Base-by-base conservation (phyloP, 768 basidiomycete species). In the Trametes elegans region DNA sequence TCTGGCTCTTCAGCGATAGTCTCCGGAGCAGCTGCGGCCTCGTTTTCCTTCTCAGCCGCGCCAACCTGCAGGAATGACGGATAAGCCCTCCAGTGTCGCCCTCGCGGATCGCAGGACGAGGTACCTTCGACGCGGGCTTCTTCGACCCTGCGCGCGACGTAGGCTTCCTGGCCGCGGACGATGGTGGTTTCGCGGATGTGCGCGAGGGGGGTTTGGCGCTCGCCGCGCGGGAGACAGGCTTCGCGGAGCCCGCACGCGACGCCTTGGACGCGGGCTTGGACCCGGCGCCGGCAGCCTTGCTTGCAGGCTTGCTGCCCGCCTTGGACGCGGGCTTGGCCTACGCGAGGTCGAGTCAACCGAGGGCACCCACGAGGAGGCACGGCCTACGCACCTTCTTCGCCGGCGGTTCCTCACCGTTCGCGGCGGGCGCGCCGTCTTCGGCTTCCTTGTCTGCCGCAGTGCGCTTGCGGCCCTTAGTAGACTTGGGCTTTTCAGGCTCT, bases 91-190 rank as follows among this genome's bases (percentile, higher is more conserved):
- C 34, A 5, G 9, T 3, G 24, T 26, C 21, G 51, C 29, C 26
- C 51, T 27, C 7, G 18, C 3, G n/a, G 21, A 47, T n/a, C 21
- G 38, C 32, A 29, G 13, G 21, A 21, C 28, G 14, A 10, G 48
- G 55, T 63, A 74, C 84, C 81, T 83, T 85, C 43, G 83, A 84
- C n/a, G 71, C 73, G 53, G 84, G 83, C 68, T 84, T 85, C 76
- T 77, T 81, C 13, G 82, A 84, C 27, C 74, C 71, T 26, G 82
- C 83, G 60, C 80, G 72, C 45, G 83, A 84, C 18, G 79, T 72
- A 7, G 84, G 82, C 66, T 84, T 84, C 47, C 70, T 78, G 16
- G 73, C 70, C 19, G 73, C 73, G 47, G 71, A 71, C 28, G 73
- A 73, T 39, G 73, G 60, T 3, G 75, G 76, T 57, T 74, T 77